Evolutionary conservation across 2,329 filamentous ascomycete species (phyloP).

Genomic region (Epicoccum nigrum): DNA sequence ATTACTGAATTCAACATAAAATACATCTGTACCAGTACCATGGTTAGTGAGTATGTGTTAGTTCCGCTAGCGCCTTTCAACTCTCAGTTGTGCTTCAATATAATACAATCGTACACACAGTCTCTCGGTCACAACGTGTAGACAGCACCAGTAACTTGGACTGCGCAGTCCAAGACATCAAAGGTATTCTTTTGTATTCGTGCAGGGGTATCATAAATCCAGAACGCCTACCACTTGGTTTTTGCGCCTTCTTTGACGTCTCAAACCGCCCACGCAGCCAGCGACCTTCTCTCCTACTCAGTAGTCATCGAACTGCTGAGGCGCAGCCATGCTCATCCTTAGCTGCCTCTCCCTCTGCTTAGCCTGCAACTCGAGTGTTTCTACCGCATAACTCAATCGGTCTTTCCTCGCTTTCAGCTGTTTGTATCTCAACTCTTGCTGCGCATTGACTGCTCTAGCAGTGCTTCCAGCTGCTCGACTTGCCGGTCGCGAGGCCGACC

Average conservation of each 20-base stretch:
- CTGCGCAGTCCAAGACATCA: neutral
- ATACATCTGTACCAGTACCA: no score
- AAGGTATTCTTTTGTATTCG: neutral
- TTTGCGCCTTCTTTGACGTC: neutral
- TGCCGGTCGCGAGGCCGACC: constrained; percentile 31
- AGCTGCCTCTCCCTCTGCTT: constrained; percentile 74
- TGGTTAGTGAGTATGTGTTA: no score
- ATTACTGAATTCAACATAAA: no score
- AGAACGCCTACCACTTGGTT: constrained; percentile 26
- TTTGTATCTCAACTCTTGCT: constrained; percentile 65
- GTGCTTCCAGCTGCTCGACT: constrained; percentile 31
- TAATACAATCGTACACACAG: no score
- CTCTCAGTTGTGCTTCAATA: no score
- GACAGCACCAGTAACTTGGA: no score
- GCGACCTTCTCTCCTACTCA: constrained; percentile 13
- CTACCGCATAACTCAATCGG: constrained; percentile 83
- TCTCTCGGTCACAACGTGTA: no score
- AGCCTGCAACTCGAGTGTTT: constrained; percentile 84
- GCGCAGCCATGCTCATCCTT: constrained; percentile 73
- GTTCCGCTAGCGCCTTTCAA: no score
- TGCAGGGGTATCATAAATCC: constrained; percentile 39
- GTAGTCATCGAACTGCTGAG: constrained; percentile 47
- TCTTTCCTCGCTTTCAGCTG: constrained; percentile 82
- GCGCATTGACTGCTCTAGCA: constrained; percentile 47
- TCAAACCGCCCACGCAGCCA: neutral